phyloP scores from a whole-genome alignment of 2,329 filamentous ascomycete genomes.

The Colletotrichum karsti region DNA sequence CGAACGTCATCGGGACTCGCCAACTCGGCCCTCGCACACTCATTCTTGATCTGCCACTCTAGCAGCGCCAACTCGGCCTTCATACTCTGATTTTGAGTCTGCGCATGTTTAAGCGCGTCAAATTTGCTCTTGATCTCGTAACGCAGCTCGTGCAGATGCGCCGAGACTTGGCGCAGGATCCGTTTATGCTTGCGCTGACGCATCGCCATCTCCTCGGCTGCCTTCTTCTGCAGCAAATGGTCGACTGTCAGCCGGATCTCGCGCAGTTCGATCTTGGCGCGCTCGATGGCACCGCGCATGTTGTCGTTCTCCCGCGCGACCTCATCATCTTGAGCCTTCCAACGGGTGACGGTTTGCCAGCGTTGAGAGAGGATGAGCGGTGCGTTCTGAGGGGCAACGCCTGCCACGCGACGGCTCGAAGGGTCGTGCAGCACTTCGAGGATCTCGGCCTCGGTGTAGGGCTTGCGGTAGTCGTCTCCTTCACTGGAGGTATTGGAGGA shows the following conservation, averaged over 20 bases:
- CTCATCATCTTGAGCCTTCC: conserved; percentile 6
- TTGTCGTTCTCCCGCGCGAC: conserved; percentile 12
- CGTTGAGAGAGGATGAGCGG: conserved; percentile 30
- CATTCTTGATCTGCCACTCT: conserved; percentile 13
- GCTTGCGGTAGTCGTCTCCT: neutral
- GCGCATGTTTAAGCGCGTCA: conserved; percentile 26
- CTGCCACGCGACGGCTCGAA: conserved; percentile 31
- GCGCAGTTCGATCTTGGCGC: conserved; percentile 13
- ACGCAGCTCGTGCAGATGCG: conserved; percentile 34
- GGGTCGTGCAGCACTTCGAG: conserved; percentile 31
- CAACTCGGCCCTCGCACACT: conserved; percentile 24
- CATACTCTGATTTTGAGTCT: conserved; percentile 19
- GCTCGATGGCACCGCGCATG: conserved; percentile 9
- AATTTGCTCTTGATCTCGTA: conserved; percentile 29
- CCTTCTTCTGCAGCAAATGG: conserved; percentile 27
- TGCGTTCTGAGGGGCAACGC: conserved; percentile 30
- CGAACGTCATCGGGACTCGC: conserved; percentile 21
- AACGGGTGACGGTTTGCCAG: conserved; percentile 24
- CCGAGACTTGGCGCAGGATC: conserved; percentile 36
- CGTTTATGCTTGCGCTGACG: conserved; percentile 30
- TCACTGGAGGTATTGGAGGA: conserved; percentile 1
- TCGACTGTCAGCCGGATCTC: conserved; percentile 26
- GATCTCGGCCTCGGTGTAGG: conserved; percentile 30
- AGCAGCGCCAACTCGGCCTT: conserved; percentile 13
- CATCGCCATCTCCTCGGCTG: conserved; percentile 18